These are phyloP conservation scores for Mortierella sp. DNA, from an alignment of 371 early-diverging fungal species.

Conservation along the genomic window DNA sequence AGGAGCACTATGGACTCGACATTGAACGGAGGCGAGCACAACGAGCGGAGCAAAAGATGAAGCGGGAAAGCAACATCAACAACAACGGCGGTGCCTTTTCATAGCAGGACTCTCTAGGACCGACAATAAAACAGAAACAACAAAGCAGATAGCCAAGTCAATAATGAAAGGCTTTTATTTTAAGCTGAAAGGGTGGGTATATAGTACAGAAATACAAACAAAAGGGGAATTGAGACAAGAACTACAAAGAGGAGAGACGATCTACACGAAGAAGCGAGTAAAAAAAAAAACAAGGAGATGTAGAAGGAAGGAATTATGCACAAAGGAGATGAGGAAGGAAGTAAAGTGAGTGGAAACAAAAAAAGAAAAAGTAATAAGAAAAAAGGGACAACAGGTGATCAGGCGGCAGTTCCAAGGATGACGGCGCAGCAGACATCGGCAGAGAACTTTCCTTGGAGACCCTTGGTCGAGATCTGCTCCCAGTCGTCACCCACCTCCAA, in stretches of 20 bases:
- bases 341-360: no score
- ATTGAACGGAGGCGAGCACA: conserved; percentile 32
- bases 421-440: conserved; percentile 19
- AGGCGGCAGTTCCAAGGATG: conserved; percentile 9
- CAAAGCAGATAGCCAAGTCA: neutral
- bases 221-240: neutral
- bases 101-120: neutral
- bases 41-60: conserved; percentile 9
- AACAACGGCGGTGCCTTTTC: neutral
- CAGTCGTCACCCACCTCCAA: conserved; percentile 27
- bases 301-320: neutral
- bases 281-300: neutral
- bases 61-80: neutral
- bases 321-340: neutral
- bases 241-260: neutral
- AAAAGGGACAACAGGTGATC: no score
- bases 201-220: neutral
- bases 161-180: neutral
- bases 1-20: conserved; percentile 78
- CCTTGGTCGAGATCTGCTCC: conserved; percentile 24
- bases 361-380: no score
- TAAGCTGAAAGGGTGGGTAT: neutral
- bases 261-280: neutral
- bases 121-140: neutral
- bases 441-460: conserved; percentile 25